Evolutionary conservation across 345 rosid genomes (phyloP), one percentile per base, ranked within the genome.

Genomic region (Corchorus capsularis): DNA sequence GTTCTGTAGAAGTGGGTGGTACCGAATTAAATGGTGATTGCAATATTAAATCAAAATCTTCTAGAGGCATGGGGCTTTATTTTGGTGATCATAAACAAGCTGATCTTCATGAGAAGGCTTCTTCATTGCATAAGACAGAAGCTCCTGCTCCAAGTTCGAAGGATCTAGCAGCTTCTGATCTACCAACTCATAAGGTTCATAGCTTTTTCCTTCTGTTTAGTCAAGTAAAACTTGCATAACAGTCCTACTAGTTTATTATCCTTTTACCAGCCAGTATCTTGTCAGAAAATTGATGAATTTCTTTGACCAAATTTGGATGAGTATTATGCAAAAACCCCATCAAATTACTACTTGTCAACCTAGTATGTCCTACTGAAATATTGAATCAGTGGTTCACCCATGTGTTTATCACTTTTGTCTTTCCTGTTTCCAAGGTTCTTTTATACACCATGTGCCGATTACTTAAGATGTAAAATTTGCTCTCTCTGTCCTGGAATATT

Each of bases 21-120:
- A 75, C 68, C 61, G 60, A 69, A 63, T 77, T 85, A 46, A 87
- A 86, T 86, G 90, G 89, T 68, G 91, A 87, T 72, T 68, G 83
- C 76, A 79, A 78, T 64, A 75, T 76, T 72, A 82, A 78, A 61
- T 61, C 82, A 70, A 91, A 81, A 79, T 62, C 67, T 73, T 74
- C 72, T 37, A 84, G 72, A 77, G 69, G 55, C 74, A 32, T 66
- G 60, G 65, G 64, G 68, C 73, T 60, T 45, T 89, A 83, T 78
- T 76, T 60, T 50, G 62, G 62, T 2, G 83, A 79, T 80, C 75
- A 59, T 22, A 53, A 41, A 53, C 86, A 78, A 74, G 77, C 57
- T 63, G 90, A 76, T 75, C 62, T 55, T 46, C 79, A 35, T 49
- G 82, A 34, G 61, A 85, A 84, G 81, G 86, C 81, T 32, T 63